phyloP scores from a whole-genome alignment of 257 asterid genomes.

The Solanum acaule region DNA sequence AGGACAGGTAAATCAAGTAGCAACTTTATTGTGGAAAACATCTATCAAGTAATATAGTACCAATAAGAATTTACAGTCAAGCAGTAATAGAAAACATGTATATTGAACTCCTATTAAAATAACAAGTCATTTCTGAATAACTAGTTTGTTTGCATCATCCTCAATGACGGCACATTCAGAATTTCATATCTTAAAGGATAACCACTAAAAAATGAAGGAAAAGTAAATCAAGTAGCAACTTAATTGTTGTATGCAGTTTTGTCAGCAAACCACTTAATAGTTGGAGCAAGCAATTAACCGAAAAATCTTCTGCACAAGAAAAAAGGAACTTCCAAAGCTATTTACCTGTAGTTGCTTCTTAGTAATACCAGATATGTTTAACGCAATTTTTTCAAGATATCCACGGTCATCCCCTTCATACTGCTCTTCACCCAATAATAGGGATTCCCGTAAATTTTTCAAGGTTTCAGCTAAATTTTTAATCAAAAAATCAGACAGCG shows the following conservation, averaged over 20 bases:
- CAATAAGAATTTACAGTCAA: not conserved
- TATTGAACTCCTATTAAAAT: not conserved
- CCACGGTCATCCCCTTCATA: slow-evolving; percentile 23
- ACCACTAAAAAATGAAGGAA: not conserved
- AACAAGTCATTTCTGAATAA: not conserved
- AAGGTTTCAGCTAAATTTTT: slow-evolving; percentile 24
- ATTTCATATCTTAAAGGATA: not conserved
- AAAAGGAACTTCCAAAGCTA: not conserved
- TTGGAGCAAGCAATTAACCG: not conserved
- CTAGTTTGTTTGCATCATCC: not conserved
- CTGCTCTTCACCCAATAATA: slow-evolving; percentile 24
- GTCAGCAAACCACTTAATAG: not conserved
- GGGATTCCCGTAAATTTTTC: slow-evolving; percentile 19
- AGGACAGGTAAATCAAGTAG: not conserved
- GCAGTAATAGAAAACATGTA: not conserved
- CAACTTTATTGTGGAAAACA: not conserved
- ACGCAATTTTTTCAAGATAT: slow-evolving; percentile 37
- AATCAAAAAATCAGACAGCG: slow-evolving; percentile 39
- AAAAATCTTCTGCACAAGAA: not conserved
- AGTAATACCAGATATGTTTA: slow-evolving; percentile 65
- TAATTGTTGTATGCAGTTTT: not conserved
- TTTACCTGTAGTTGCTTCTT: slow-evolving; percentile 63
- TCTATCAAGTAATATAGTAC: not conserved
- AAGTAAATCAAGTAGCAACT: not conserved
- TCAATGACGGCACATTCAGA: not conserved